These are phyloP conservation scores for Thermothielavioides terrestris DNA, from an alignment of 495 filamentous ascomycete species.

Conservation along the genomic window DNA sequence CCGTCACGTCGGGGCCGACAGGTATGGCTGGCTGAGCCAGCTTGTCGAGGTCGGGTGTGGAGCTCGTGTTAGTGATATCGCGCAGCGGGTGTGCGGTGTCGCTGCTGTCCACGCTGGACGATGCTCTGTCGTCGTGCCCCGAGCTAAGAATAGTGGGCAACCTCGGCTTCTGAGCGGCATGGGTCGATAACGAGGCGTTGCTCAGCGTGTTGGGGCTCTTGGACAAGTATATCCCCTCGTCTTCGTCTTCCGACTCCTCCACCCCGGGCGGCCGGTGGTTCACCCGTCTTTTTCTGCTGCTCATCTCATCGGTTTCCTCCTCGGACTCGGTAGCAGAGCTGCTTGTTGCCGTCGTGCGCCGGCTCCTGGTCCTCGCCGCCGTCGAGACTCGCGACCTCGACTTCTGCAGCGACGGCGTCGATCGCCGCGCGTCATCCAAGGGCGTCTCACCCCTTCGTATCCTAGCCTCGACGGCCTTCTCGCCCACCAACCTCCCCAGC, in stretches of 20 bases:
- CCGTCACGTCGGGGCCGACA: background rate
- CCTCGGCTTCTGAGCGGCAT: constrained; percentile 26
- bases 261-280: constrained; percentile 23
- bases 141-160: constrained; percentile 31
- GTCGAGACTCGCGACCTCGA: constrained; percentile 19
- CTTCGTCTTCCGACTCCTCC: constrained; percentile 25
- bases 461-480: constrained; percentile 33
- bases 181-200: constrained; percentile 8
- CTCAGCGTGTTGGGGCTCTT: constrained; percentile 15
- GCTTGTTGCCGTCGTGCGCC: constrained; percentile 23
- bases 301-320: constrained; percentile 18
- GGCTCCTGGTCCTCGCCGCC: constrained; percentile 24
- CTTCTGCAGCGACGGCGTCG: constrained; percentile 15
- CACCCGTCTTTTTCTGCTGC: constrained; percentile 15
- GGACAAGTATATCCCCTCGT: constrained; percentile 11
- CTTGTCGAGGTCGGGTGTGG: background rate
- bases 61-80: constrained; percentile 3
- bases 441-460: constrained; percentile 28
- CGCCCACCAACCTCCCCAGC: constrained; percentile 26
- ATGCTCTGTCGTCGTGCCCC: constrained; percentile 8
- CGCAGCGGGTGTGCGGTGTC: background rate
- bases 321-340: constrained; percentile 33
- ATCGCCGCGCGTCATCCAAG: constrained; percentile 18
- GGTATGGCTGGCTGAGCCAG: background rate
- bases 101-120: background rate